These are phyloP conservation scores for Saccharomycopsis lassenensis DNA, from an alignment of 805 yeast species.

Conservation along the genomic window DNA sequence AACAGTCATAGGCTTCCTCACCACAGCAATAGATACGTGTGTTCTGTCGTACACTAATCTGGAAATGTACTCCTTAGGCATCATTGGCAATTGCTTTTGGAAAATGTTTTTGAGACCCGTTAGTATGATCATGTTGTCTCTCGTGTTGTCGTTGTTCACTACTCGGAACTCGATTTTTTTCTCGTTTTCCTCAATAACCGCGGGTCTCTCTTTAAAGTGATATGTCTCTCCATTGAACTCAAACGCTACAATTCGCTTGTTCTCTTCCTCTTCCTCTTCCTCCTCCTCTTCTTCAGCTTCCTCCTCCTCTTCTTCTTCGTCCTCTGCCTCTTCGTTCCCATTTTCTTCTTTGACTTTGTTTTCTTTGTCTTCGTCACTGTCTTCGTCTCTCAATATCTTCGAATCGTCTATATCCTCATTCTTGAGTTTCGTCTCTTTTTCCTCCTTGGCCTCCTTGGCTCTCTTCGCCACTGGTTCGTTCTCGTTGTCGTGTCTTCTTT, in stretches of 20 bases:
- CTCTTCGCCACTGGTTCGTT: constrained; percentile 25
- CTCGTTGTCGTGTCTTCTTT: constrained; percentile 19
- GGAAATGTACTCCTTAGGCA: constrained; percentile 97
- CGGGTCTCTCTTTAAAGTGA: constrained; percentile 83
- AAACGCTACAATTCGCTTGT: constrained; percentile 30
- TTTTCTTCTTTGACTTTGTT: constrained; percentile 13
- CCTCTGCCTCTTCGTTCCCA: constrained; percentile 21
- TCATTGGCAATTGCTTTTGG: constrained; percentile 94
- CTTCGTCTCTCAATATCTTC: too few species aligned
- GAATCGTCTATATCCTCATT: constrained; percentile 3
- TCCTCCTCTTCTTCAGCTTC: constrained; percentile 20
- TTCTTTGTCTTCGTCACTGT: constrained; percentile 18
- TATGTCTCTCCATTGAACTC: constrained; percentile 64
- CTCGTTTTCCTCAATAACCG: constrained; percentile 87
- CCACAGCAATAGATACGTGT: constrained; percentile 93
- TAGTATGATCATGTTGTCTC: constrained; percentile 79
- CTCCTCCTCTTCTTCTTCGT: constrained; percentile 21
- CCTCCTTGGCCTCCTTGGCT: constrained; percentile 18
- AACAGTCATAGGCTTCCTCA: constrained; percentile 84
- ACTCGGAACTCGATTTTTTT: constrained; percentile 92
- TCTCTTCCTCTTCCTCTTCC: constrained; percentile 20
- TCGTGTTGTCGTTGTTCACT: constrained; percentile 86
- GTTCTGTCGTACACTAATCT: constrained; percentile 89
- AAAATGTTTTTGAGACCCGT: constrained; percentile 94
- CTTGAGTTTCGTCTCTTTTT: constrained; percentile 1